Evolutionary conservation across 2,329 filamentous ascomycete genomes (phyloP).

Genomic region (Thielaviopsis punctulata): DNA sequence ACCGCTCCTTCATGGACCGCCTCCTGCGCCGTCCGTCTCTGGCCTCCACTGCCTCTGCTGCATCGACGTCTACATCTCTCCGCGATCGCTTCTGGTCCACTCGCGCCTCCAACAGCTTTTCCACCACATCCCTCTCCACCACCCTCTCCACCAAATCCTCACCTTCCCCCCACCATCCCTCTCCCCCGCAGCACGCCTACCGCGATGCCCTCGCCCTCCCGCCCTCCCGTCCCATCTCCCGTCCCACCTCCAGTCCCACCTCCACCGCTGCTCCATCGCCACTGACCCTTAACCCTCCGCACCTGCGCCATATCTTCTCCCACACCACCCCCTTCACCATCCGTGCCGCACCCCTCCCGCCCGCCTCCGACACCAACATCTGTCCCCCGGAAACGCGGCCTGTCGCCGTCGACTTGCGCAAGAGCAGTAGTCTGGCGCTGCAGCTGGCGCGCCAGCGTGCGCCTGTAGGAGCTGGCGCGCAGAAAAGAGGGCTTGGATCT

Average conservation of each 20-base stretch:
- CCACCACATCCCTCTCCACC: neutral
- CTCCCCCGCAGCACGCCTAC: neutral
- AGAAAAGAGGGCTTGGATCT: neutral
- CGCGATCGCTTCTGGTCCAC: slow-evolving; percentile 7
- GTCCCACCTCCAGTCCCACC: neutral
- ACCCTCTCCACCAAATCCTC: neutral
- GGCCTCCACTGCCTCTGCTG: neutral
- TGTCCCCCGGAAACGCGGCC: too few relatives aligned
- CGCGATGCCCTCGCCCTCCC: neutral
- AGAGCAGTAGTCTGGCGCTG: neutral
- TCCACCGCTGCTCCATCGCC: neutral
- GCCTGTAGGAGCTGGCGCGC: neutral
- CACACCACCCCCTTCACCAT: neutral
- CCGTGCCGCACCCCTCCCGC: neutral
- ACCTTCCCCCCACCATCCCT: neutral
- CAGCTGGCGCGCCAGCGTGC: neutral
- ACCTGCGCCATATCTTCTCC: slow-evolving; percentile 2
- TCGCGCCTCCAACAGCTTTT: slow-evolving; percentile 1
- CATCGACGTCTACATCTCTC: neutral
- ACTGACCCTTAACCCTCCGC: neutral
- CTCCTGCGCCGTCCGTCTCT: neutral
- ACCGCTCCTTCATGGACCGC: neutral
- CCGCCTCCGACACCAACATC: too few relatives aligned
- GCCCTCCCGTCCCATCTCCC: neutral
- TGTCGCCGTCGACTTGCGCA: neutral